A percentile compares a stretch with the other conserved stretches of the same genome.
Conservation (phyloP, 2,329 filamentous ascomycete genomes). For the Rhinocladiella mackenziei region DNA sequence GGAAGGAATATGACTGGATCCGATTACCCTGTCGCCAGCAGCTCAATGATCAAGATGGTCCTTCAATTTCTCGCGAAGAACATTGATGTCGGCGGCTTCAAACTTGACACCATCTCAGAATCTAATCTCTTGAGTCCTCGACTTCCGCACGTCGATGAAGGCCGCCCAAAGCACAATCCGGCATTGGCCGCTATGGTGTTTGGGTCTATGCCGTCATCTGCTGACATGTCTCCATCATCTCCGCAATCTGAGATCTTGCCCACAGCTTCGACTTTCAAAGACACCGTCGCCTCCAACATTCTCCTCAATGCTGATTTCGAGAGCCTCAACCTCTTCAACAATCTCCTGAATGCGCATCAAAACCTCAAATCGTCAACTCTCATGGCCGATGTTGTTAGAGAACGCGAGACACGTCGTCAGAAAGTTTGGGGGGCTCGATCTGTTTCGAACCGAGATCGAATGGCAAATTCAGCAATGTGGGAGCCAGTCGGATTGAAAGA, state of each 20-base stretch:
- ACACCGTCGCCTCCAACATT: constrained; percentile 25
- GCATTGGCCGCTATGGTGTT: constrained; percentile 29
- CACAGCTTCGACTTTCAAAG: constrained; percentile 6
- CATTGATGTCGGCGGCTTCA: constrained; percentile 22
- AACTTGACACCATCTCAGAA: constrained; percentile 14
- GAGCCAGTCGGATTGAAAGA: constrained; percentile 26
- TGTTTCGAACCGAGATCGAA: constrained; percentile 23
- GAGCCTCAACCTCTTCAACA: constrained; percentile 22
- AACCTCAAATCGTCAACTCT: constrained; percentile 13
- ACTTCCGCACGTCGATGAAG: constrained; percentile 23
- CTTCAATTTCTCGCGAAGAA: constrained; percentile 20
- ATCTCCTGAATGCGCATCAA: constrained; percentile 8
- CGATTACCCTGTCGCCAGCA: constrained; percentile 19
- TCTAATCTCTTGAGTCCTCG: constrained; percentile 16
- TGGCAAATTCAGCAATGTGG: constrained; percentile 23
- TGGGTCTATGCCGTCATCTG: constrained; percentile 28
- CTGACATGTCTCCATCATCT: constrained; percentile 16
- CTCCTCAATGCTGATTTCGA: constrained; percentile 28
- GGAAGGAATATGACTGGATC: constrained; percentile 21
- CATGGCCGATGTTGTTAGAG: constrained; percentile 21
- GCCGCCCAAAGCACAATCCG: constrained; percentile 24
- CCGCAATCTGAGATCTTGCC: constrained; percentile 15
- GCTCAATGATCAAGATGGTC: constrained; percentile 15
- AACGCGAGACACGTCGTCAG: constrained; percentile 25
- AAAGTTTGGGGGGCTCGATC: constrained; percentile 14